Percentiles rank a stretch among this genome's conserved stretches.
These are phyloP conservation scores for Backusella westeae DNA, from an alignment of 192 early-diverging fungal species.

Conservation along the genomic window DNA sequence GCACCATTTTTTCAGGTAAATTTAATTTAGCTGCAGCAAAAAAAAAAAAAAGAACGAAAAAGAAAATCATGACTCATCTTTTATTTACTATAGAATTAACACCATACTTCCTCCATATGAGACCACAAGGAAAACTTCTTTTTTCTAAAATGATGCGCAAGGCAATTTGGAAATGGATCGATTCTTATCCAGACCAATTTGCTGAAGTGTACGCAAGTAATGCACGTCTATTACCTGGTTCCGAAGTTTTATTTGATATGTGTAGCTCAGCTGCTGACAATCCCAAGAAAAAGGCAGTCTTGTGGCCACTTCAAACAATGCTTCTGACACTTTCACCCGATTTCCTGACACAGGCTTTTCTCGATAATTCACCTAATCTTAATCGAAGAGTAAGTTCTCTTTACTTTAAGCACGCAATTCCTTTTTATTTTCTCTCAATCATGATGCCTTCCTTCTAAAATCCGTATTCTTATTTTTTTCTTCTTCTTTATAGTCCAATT, in stretches of 20 bases:
- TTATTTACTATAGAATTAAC: slow-evolving; percentile 39
- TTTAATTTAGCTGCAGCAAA: slow-evolving; percentile 20
- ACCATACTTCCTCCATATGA: slow-evolving; percentile 51
- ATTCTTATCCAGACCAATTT: slow-evolving; percentile 78
- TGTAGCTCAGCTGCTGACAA: slow-evolving; percentile 54
- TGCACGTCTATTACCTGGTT: slow-evolving; percentile 51
- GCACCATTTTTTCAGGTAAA: slow-evolving; percentile 18
- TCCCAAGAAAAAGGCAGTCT: slow-evolving; percentile 59
- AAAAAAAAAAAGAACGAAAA: slow-evolving; percentile 41
- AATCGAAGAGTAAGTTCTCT: slow-evolving; percentile 46
- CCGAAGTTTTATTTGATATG: slow-evolving; percentile 75
- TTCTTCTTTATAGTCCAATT: slow-evolving; percentile 35
- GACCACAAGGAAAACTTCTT: slow-evolving; percentile 62
- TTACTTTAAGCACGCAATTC: no score
- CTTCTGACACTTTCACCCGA: slow-evolving; percentile 85
- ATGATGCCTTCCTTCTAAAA: neutral
- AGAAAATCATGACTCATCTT: neutral
- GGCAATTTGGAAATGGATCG: slow-evolving; percentile 91
- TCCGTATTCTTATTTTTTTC: no score
- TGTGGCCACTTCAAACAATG: slow-evolving; percentile 87
- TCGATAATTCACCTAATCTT: slow-evolving; percentile 24
- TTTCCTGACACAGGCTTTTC: slow-evolving; percentile 59
- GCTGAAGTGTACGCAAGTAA: slow-evolving; percentile 62
- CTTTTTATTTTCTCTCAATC: no score
- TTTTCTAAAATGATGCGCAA: slow-evolving; percentile 75